Conservation (phyloP, 768 basidiomycete genomes). For the Boletus vermiculosoides region DNA sequence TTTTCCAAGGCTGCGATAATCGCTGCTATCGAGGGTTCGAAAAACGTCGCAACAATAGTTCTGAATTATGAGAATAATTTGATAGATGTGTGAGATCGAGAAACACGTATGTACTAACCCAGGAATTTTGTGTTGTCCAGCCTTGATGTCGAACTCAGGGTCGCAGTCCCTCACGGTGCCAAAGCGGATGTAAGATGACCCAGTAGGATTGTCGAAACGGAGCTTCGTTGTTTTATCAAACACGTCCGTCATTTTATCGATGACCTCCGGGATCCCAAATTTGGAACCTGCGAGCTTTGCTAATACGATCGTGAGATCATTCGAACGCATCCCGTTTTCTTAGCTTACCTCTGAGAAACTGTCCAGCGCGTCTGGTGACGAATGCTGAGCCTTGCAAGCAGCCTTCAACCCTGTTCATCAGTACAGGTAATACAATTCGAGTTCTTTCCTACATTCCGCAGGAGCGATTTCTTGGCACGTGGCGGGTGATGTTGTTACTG, state of each 20-base stretch:
- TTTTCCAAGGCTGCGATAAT: slow-evolving; percentile 27
- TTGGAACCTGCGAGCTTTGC: slow-evolving; percentile 41
- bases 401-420: slow-evolving; percentile 31
- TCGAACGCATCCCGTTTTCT: neutral
- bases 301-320: slow-evolving; percentile 17
- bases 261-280: slow-evolving; percentile 38
- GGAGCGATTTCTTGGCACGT: slow-evolving; percentile 50
- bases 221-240: slow-evolving; percentile 51
- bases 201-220: slow-evolving; percentile 38
- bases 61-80: too few species aligned
- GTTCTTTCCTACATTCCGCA: slow-evolving; percentile 37
- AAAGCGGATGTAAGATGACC: slow-evolving; percentile 47
- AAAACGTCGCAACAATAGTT: slow-evolving; percentile 29
- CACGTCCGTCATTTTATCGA: slow-evolving; percentile 39
- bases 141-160: slow-evolving; percentile 37
- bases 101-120: slow-evolving; percentile 27
- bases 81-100: too few species aligned
- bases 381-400: slow-evolving; percentile 51
- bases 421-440: neutral
- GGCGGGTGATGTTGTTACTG: slow-evolving; percentile 21
- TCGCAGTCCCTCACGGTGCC: slow-evolving; percentile 45
- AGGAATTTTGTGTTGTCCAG: slow-evolving; percentile 45
- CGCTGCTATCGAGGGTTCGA: slow-evolving; percentile 26
- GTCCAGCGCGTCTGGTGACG: slow-evolving; percentile 43
- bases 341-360: slow-evolving; percentile 38